Base-by-base conservation (phyloP, 176 grass and related monocot genomes). In the Poa pratensis region DNA sequence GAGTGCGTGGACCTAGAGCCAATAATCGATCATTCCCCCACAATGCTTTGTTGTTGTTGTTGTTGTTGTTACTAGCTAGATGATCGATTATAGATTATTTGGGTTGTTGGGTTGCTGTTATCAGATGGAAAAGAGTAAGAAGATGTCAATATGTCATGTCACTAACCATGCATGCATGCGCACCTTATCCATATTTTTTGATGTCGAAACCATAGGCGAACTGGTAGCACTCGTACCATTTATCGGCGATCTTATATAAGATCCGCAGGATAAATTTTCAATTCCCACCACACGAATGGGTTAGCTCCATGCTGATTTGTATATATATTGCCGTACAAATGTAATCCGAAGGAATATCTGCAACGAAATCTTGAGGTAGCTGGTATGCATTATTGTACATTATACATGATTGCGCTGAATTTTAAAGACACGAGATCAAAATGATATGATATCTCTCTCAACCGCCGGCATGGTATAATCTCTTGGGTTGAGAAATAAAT, bases 91-190 rank as follows among this genome's bases (percentile, higher is more conserved):
- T 6, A 19, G 11, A 75, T 83, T 32, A 20, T 2, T 35, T 63
- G 27, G 12, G 12, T 24, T n/a, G n/a, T 30, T 30, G 28, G 28
- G 4, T 42, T 39, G 32, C 32, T 68, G 4, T 68, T 68, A 39
- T 37, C 32, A 68, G 8, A 5, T 20, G 17, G 65, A 32, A 6
- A 67, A 39, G 37, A 10, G 34, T n/a, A 43, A 71, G 10, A 71
- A 71, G 69, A 73, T 73, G n/a, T 23, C 69, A 71, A 71, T 40
- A 73, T 73, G n/a, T 23, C 69, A 73, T 17, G n/a, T 26, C 69
- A 72, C 69, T 72, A 3, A 43, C n/a, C 42, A 48, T 64, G 24
- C 37, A 39, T 39, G 37, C 37, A 39, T 39, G 37, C 13, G 16
- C 6, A 39, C 61, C 61, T 64, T 24, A 48, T 73, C 22, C 69